Conservation (phyloP, 768 basidiomycete genomes). For the Coprinellus micaceus region DNA sequence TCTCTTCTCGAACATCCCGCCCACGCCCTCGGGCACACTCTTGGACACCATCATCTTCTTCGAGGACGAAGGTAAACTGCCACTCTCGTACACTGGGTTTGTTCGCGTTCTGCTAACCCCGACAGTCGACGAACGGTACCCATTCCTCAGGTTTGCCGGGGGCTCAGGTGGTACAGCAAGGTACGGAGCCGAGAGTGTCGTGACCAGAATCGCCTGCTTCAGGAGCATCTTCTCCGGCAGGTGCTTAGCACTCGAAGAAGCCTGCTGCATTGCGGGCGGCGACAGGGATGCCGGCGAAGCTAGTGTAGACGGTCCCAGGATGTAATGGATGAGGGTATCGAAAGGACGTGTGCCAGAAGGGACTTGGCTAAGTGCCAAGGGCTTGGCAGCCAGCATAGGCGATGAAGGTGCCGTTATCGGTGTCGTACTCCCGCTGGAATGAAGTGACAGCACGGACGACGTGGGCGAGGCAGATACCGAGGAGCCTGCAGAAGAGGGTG, state of each 20-base stretch:
- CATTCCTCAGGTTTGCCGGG: background rate
- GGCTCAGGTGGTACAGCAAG: constrained; percentile 20
- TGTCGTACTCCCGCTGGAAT: background rate
- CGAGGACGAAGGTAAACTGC: background rate
- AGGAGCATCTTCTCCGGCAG: constrained; percentile 40
- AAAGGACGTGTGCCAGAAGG: constrained; percentile 20
- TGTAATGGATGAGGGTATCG: constrained; percentile 42
- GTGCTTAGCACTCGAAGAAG: background rate
- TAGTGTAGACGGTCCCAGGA: constrained; percentile 24
- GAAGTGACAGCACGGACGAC: background rate
- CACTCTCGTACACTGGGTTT: too few relatives aligned
- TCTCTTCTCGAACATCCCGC: too few relatives aligned
- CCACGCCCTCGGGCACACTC: background rate
- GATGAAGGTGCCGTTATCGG: background rate
- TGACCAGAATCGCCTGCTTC: constrained; percentile 43
- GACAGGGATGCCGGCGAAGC: too few relatives aligned
- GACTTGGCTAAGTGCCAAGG: background rate
- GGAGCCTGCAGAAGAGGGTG: background rate
- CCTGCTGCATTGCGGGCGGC: background rate
- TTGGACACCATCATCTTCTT: background rate
- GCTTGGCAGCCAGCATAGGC: background rate
- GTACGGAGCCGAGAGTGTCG: constrained; percentile 37
- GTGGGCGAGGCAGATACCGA: background rate
- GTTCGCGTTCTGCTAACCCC: too few relatives aligned
- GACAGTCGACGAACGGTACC: background rate